Conservation (phyloP, 225 moss, liverwort and hornwort genomes). For the Marchantia polymorpha region DNA sequence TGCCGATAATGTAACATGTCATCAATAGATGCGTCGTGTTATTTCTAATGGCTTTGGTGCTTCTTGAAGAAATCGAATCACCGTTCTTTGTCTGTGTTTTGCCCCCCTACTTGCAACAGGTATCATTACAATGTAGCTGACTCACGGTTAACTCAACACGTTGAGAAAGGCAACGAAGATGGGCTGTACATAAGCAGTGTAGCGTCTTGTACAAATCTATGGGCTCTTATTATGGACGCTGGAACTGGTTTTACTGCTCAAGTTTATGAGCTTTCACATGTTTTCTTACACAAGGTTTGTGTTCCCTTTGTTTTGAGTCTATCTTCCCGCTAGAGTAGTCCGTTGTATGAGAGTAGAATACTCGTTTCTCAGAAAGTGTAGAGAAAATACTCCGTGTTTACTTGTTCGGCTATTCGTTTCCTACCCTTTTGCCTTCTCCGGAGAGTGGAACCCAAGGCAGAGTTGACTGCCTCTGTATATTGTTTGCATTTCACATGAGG, state of each 20-base stretch:
- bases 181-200: slow-evolving; percentile 99
- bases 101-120: slow-evolving; percentile 33
- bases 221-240: slow-evolving; percentile 99
- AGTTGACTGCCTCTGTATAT: no score
- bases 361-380: not conserved
- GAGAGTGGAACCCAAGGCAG: no score
- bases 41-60: not conserved
- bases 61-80: not conserved
- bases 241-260: slow-evolving; percentile 94
- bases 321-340: no score
- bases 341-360: not conserved
- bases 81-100: not conserved
- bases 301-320: not conserved
- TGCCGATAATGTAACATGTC: not conserved
- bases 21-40: not conserved
- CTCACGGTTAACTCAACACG: slow-evolving; percentile 91
- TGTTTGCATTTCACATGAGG: no score
- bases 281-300: slow-evolving; percentile 84
- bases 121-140: slow-evolving; percentile 99
- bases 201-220: slow-evolving; percentile 99
- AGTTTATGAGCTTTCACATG: slow-evolving; percentile 97
- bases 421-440: no score
- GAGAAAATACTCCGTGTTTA: not conserved
- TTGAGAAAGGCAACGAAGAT: slow-evolving; percentile 99
- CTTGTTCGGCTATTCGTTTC: no score